Conservation (phyloP, 192 early-diverging fungal genomes). For the Entomortierella lignicola region DNA sequence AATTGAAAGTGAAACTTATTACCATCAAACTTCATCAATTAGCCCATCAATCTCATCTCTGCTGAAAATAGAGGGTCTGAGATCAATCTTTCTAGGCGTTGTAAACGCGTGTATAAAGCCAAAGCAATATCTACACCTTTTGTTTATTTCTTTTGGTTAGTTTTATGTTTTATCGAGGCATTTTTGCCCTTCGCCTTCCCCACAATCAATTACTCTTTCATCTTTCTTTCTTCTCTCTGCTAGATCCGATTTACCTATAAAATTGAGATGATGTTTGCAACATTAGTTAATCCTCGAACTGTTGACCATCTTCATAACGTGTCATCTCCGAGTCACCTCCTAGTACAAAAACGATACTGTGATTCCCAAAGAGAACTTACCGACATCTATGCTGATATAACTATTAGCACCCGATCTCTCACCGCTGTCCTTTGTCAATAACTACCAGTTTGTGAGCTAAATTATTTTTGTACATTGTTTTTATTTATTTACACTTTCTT, state of each 20-base stretch:
- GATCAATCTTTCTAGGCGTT: background rate
- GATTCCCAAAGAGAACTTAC: background rate
- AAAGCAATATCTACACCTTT: background rate
- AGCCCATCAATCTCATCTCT: too few species aligned
- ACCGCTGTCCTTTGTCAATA: background rate
- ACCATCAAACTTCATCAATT: too few species aligned
- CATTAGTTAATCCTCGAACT: background rate
- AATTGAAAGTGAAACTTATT: too few species aligned
- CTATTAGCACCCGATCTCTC: background rate
- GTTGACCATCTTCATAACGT: background rate
- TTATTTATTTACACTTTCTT: slow-evolving; percentile 6
- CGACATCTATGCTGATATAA: background rate
- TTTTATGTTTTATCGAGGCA: background rate
- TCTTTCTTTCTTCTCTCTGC: background rate
- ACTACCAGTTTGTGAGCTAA: background rate
- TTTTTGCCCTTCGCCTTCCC: background rate
- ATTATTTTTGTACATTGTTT: background rate
- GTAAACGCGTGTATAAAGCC: slow-evolving; percentile 32
- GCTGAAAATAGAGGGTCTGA: background rate
- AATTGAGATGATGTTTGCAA: background rate
- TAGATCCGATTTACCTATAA: slow-evolving; percentile 1
- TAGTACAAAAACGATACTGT: background rate
- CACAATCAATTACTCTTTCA: background rate
- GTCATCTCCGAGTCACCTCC: background rate
- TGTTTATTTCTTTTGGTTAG: background rate